Evolutionary conservation across 352 stramenopile genomes (phyloP), one percentile per base, ranked within the genome.

Genomic region (Phytophthora foliorum): DNA sequence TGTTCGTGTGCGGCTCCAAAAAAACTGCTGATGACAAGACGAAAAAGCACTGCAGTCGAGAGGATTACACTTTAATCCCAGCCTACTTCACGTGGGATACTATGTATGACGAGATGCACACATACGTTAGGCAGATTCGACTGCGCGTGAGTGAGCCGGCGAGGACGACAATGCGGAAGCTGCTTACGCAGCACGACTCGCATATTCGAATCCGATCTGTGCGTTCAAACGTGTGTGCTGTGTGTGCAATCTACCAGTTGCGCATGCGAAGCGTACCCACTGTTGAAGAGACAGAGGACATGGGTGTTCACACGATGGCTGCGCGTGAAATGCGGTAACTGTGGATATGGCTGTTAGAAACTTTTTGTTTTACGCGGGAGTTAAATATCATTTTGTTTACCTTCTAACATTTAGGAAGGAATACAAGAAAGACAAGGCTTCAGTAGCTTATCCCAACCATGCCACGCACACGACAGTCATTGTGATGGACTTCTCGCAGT

Each of bases 301-400:
- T 71, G 10, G 45, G 48, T 3, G 16, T 41, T 9, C 53, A 66
- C 25, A 61, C 54, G 1, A 9, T 13, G 7, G 34, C 53, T 2
- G 63, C 55, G 1, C 46, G 63, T 17, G 16, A 29, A 5, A 71
- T 71, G 55, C 24, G 63, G 63, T 71, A 57, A n/a, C n/a, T n/a
- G n/a, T n/a, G n/a, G n/a, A n/a, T n/a, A n/a, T n/a, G n/a, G n/a
- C n/a, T n/a, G n/a, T n/a, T n/a, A n/a, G n/a, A n/a, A n/a, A n/a
- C n/a, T n/a, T n/a, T n/a, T n/a, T n/a, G n/a, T n/a, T n/a, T n/a
- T n/a, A n/a, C n/a, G n/a, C n/a, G n/a, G n/a, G n/a, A n/a, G n/a
- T n/a, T n/a, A n/a, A n/a, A n/a, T n/a, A n/a, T n/a, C n/a, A n/a
- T n/a, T n/a, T n/a, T n/a, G n/a, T n/a, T n/a, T n/a, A n/a, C n/a